Evolutionary conservation across 2,329 filamentous ascomycete species (phyloP).

Genomic region (Stemphylium vesicarium): DNA sequence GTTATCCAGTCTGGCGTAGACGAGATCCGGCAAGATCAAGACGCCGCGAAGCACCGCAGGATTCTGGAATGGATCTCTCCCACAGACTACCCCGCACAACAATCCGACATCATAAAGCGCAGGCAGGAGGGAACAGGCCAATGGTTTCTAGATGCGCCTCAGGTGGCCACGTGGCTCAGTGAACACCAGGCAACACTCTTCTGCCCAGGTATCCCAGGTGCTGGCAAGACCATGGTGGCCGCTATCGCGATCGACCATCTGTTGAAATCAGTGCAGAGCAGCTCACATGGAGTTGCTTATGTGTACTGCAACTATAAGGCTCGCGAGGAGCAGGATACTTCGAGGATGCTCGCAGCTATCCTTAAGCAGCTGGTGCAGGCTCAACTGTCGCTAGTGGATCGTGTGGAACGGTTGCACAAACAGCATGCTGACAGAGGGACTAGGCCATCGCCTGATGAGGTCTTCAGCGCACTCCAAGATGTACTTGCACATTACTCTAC

Average conservation of each 20-base stretch:
- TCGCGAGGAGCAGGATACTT: constrained; percentile 44
- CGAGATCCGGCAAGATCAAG: constrained; percentile 6
- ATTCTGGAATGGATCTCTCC: constrained; percentile 48
- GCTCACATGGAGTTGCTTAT: constrained; percentile 51
- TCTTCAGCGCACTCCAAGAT: constrained; percentile 1
- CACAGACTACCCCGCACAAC: constrained; percentile 48
- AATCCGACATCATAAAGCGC: constrained; percentile 47
- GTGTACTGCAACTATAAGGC: constrained; percentile 54
- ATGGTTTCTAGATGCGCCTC: constrained; percentile 54
- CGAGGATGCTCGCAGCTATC: constrained; percentile 12
- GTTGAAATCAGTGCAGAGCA: constrained; percentile 17
- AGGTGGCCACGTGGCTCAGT: constrained; percentile 16
- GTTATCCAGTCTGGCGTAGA: constrained; percentile 8
- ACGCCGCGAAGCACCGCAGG: neutral
- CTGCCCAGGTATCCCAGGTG: constrained; percentile 57
- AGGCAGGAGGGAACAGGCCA: constrained; percentile 53
- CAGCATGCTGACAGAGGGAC: constrained; percentile 7
- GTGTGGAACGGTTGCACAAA: constrained; percentile 6
- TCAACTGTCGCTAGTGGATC: neutral
- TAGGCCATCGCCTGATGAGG: constrained; percentile 12
- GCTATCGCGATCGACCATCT: constrained; percentile 54
- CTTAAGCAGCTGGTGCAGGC: constrained; percentile 17
- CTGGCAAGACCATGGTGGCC: constrained; percentile 57
- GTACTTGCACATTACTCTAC: constrained; percentile 8
- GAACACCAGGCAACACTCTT: constrained; percentile 46